Evolutionary conservation across 192 early-diverging fungal genomes (phyloP), one percentile per base, ranked within the genome.

Genomic region (Umbelopsis isabellina): DNA sequence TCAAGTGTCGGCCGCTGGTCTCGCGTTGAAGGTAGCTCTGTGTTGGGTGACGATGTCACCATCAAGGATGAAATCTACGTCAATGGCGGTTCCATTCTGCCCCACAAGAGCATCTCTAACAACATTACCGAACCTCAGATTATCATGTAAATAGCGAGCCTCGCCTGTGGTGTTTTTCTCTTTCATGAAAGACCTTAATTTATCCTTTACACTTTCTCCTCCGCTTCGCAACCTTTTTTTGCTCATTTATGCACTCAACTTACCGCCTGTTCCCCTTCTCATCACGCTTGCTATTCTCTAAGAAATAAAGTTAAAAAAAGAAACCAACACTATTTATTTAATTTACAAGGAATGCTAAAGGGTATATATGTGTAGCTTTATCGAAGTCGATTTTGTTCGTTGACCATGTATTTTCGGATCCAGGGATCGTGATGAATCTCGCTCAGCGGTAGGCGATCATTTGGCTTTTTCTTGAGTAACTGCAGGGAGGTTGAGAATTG

Each of bases 31-130:
- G 93, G 93, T 65, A 89, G 89, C 13, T 91, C 92, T 27, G 97
- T 99, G 37, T 84, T 97, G 46, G 97, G 97, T 70, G 97, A 98
- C 72, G 96, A 99, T 84, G 97, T 99, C 27, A 92, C 94, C 49
- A 88, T 99, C 51, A 83, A 87, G 50, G 96, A 97, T 76, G 97
- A 98, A 77, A 81, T 97, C 58, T 97, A 93, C 75, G 86, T 97
- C 73, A 97, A 98, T 80, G 97, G 97, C 61, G 97, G 93, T 16
- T 94, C 89, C 37, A 93, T 98, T 51, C 85, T 98, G 18, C 97
- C 97, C 51, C 95, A 98, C 90, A 98, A 98, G 88, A 90, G 86
- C 65, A 95, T 98, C 75, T 87, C 86, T 64, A 75, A 85, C 37
- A 96, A 92, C 76, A 91, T 98, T 69, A 89, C 92, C 68, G 94